A percentile compares a stretch with the other conserved stretches of the same genome.
phyloP scores from a whole-genome alignment of 163 green algal species.

The Botryococcus braunii region DNA sequence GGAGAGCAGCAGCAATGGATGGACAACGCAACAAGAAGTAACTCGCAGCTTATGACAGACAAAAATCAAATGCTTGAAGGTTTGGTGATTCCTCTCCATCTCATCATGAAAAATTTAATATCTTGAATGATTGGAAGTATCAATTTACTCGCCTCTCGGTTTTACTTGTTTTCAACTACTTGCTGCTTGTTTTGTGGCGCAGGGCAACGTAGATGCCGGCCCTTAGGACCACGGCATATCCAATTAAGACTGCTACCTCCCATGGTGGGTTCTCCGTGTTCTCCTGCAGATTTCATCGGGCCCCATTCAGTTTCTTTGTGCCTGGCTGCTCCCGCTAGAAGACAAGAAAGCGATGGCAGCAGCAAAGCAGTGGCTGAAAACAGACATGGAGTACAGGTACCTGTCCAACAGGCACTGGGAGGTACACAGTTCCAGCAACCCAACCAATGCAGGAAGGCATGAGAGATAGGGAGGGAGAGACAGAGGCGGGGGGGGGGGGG shows the following conservation, averaged over 20 bases:
- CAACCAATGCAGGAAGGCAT: not conserved
- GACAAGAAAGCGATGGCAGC: not conserved
- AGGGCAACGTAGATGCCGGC: conserved; percentile 35
- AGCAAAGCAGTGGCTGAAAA: not conserved
- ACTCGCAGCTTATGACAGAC: no score
- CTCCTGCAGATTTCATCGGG: no score
- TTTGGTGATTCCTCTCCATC: no score
- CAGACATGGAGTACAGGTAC: not conserved
- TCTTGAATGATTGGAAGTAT: no score
- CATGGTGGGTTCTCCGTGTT: conserved; percentile 21
- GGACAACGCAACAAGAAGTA: no score
- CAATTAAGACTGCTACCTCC: conserved; percentile 25
- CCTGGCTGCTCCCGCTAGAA: not conserved
- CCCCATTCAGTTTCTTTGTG: not conserved
- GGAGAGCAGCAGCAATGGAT: no score
- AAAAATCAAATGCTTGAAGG: no score
- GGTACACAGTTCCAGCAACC: not conserved
- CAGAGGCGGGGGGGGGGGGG: no score
- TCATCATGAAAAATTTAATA: no score
- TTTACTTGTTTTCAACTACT: no score
- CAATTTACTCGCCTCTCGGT: no score
- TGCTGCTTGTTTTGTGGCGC: conserved; percentile 37
- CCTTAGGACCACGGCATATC: conserved; percentile 29
- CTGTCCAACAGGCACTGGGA: not conserved
- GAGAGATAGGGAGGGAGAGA: not conserved